Base-by-base conservation (phyloP, 75 land plant genomes). In the Isoetes taiwanensis region DNA sequence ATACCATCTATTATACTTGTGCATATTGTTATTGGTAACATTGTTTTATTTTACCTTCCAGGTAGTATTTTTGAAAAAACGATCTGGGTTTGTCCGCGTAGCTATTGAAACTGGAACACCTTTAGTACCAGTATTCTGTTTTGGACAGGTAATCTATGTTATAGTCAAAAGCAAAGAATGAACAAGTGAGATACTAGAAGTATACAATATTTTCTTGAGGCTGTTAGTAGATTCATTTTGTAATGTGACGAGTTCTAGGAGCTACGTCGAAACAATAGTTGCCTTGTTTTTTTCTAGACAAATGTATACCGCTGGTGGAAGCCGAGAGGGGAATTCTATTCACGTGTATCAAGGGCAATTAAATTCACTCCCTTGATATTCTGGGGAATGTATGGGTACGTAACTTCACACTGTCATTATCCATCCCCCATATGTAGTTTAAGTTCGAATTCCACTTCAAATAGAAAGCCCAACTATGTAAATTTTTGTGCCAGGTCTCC, bases 371-470 rank as follows among this genome's bases (percentile, higher is more conserved):
- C 50, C 25, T n/a, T 46, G 12, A n/a, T 46, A 16, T 46, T 46
- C 50, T 46, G 50, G 50, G 50, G 50, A 46, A 46, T 46, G 50
- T 46, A 46, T 46, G 50, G 50, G 50, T 46, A 46, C 19, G 50
- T 46, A n/a, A n/a, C n/a, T 46, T 5, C n/a, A n/a, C n/a, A n/a
- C n/a, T n/a, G n/a, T n/a, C n/a, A n/a, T n/a, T n/a, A n/a, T n/a
- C n/a, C n/a, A n/a, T n/a, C n/a, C n/a, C n/a, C n/a, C n/a, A n/a
- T n/a, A n/a, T n/a, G n/a, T n/a, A n/a, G n/a, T n/a, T n/a, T n/a
- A n/a, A n/a, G n/a, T n/a, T n/a, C n/a, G n/a, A n/a, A n/a, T n/a
- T n/a, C n/a, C n/a, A n/a, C n/a, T n/a, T n/a, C n/a, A n/a, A n/a
- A n/a, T n/a, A n/a, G n/a, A n/a, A n/a, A n/a, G n/a, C n/a, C n/a